Percentiles rank a stretch among this genome's conserved stretches.
These are phyloP conservation scores for Trichophyton verrucosum DNA, from an alignment of 2,329 filamentous ascomycete species.

Conservation along the genomic window DNA sequence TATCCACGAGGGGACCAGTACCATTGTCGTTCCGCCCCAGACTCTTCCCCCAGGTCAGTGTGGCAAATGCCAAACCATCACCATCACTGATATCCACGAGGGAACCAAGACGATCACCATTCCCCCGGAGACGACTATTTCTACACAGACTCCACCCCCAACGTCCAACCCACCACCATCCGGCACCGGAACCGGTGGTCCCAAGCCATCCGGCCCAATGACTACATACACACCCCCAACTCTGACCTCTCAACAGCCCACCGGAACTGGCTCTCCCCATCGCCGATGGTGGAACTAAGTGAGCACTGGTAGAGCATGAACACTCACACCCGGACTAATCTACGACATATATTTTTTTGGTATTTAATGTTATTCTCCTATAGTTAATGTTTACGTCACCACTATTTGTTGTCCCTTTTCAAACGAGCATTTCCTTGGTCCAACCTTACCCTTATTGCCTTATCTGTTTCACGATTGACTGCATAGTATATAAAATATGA, in stretches of 20 bases:
- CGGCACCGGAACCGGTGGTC: conserved; percentile 1
- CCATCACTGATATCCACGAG: background rate
- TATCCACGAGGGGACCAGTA: conserved; percentile 16
- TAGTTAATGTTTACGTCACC: background rate
- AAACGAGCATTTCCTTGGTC: background rate
- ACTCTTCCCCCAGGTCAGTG: background rate
- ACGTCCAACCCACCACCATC: conserved; percentile 3
- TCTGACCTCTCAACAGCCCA: background rate
- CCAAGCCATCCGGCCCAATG: background rate
- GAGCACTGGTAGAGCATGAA: background rate
- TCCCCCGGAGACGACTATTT: background rate
- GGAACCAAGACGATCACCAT: background rate
- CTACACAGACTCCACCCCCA: conserved; percentile 1
- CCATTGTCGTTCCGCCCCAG: conserved; percentile 19
- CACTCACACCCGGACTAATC: background rate
- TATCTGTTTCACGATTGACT: background rate
- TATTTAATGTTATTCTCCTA: background rate
- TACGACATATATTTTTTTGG: background rate
- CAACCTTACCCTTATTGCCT: background rate
- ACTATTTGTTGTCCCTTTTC: background rate
- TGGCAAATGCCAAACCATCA: background rate
- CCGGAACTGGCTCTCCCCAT: background rate
- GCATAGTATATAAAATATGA: background rate
- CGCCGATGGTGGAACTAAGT: background rate
- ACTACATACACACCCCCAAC: background rate